These are phyloP conservation scores for Aspergillus fischeri DNA, from an alignment of 2,329 filamentous ascomycete genomes.

Conservation along the genomic window DNA sequence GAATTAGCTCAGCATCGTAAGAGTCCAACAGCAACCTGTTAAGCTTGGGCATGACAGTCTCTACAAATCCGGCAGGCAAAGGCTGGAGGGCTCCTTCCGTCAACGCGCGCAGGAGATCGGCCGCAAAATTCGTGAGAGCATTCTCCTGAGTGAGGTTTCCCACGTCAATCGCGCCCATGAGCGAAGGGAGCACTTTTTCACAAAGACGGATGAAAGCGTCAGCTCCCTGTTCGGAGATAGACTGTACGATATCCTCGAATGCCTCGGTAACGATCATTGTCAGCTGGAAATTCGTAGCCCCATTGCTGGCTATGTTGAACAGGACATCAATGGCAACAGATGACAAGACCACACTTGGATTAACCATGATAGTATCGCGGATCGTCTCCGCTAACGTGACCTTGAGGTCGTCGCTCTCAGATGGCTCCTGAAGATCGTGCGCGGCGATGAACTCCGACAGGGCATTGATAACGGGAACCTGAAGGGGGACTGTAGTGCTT, in stretches of 20 bases:
- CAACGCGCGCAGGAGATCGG: conserved; percentile 75
- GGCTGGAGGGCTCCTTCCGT: conserved; percentile 80
- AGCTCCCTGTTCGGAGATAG: conserved; percentile 59
- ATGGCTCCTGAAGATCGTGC: conserved; percentile 77
- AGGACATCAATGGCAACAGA: conserved; percentile 71
- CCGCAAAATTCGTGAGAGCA: conserved; percentile 78
- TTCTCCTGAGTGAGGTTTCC: conserved; percentile 76
- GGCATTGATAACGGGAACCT: conserved; percentile 57
- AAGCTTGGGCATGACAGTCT: conserved; percentile 80
- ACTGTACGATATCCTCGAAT: conserved; percentile 79
- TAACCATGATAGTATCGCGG: conserved; percentile 74
- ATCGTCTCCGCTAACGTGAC: conserved; percentile 86
- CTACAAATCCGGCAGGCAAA: conserved; percentile 80
- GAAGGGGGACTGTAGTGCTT: conserved; percentile 51
- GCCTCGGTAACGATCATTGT: conserved; percentile 83
- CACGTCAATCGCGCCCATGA: conserved; percentile 86
- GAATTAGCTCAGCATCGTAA: conserved; percentile 80
- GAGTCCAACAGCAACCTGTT: conserved; percentile 77
- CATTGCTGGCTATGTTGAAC: conserved; percentile 84
- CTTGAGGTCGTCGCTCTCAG: conserved; percentile 86
- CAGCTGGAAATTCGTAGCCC: conserved; percentile 85
- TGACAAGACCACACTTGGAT: conserved; percentile 69
- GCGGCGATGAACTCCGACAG: conserved; percentile 69
- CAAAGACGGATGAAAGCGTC: conserved; percentile 75
- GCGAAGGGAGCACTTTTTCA: conserved; percentile 76